Percentiles rank a stretch among this genome's conserved stretches.
Evolutionary conservation across 345 rosid species (phyloP).

Genomic region (Limnanthes douglasii): DNA sequence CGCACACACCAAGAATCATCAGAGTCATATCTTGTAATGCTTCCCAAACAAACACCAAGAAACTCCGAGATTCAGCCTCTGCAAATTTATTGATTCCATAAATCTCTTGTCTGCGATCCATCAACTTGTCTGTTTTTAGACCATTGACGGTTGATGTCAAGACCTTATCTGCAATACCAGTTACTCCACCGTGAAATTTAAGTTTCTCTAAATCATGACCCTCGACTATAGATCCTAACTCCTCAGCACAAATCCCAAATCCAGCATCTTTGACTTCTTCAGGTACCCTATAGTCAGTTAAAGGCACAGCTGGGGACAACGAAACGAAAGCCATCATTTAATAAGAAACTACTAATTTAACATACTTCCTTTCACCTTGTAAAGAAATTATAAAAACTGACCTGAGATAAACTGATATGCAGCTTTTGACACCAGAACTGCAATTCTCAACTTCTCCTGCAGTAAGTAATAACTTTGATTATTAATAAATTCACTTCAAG

Average conservation of each 20-base stretch:
- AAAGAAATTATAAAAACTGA: constrained; percentile 11
- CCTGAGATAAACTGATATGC: constrained; percentile 55
- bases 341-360: background rate
- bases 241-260: constrained; percentile 49
- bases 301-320: constrained; percentile 28
- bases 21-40: constrained; percentile 75
- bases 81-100: constrained; percentile 58
- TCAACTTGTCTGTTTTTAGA: constrained; percentile 15
- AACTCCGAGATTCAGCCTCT: constrained; percentile 31
- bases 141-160: constrained; percentile 30
- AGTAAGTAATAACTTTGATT: too few species aligned
- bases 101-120: constrained; percentile 33
- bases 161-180: constrained; percentile 41
- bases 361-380: too few species aligned
- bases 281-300: constrained; percentile 45
- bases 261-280: constrained; percentile 55
- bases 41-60: constrained; percentile 70
- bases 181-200: constrained; percentile 39
- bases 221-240: constrained; percentile 57
- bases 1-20: constrained; percentile 58
- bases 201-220: constrained; percentile 53
- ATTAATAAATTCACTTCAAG: too few species aligned
- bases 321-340: constrained; percentile 1
- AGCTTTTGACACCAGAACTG: constrained; percentile 69
- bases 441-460: constrained; percentile 60